Conservation (phyloP, 164 flowering plant genomes). For the Vitis cinerea region DNA sequence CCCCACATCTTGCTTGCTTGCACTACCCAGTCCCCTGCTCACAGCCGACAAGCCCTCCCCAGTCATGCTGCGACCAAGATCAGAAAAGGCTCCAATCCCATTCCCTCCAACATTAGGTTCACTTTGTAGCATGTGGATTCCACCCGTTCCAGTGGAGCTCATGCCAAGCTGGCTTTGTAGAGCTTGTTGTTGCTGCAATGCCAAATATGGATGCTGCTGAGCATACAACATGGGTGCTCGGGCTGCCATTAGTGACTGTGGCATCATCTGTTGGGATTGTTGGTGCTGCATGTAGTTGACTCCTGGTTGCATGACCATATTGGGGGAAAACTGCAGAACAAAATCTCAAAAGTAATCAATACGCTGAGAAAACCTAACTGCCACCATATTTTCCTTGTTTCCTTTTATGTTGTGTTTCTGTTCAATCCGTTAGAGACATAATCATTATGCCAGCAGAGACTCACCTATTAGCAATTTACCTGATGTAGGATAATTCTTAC, state of each 20-base stretch:
- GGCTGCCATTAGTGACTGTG: constrained; percentile 1
- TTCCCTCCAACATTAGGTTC: not conserved
- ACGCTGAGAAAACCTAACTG: not conserved
- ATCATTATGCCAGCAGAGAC: no score
- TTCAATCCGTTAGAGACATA: no score
- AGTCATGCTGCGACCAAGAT: not conserved
- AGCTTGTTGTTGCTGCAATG: constrained; percentile 4
- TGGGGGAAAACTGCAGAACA: not conserved
- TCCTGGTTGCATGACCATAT: constrained; percentile 4
- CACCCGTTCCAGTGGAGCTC: not conserved
- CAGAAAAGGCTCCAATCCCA: not conserved
- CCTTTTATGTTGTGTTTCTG: not conserved
- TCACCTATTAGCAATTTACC: no score
- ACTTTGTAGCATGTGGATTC: not conserved
- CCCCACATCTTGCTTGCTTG: not conserved
- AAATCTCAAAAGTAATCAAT: not conserved
- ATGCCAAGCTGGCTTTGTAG: constrained; percentile 7
- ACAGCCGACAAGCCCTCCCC: constrained; percentile 5
- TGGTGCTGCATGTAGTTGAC: constrained; percentile 6
- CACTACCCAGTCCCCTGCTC: not conserved
- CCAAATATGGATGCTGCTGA: constrained; percentile 2
- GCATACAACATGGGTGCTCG: constrained; percentile 6
- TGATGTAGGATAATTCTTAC: no score
- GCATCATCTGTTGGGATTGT: constrained; percentile 1
- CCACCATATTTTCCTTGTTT: not conserved